phyloP scores from a whole-genome alignment of 2,329 filamentous ascomycete species.

The Neurospora sp. region DNA sequence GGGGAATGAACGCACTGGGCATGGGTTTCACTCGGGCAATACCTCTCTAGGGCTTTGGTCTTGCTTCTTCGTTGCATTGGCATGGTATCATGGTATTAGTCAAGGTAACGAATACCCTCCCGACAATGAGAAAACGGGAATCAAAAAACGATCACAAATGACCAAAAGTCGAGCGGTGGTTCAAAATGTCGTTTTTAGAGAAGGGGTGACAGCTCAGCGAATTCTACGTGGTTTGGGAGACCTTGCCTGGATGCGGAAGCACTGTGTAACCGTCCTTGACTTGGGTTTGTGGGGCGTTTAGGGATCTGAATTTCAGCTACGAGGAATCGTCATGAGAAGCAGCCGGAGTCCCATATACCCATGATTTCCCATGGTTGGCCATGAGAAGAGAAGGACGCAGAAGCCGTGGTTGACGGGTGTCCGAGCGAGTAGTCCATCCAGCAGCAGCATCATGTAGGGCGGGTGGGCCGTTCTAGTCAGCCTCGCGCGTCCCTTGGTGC shows the following conservation, averaged over 20 bases:
- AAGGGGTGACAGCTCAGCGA: slow-evolving; percentile 13
- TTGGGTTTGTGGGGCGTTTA: neutral
- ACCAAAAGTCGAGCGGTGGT: slow-evolving; percentile 7
- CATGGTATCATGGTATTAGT: slow-evolving; percentile 33
- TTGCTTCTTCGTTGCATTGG: slow-evolving; percentile 39
- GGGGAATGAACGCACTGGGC: slow-evolving; percentile 32
- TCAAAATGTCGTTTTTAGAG: neutral
- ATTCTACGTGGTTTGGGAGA: slow-evolving; percentile 5
- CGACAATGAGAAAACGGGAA: slow-evolving; percentile 26
- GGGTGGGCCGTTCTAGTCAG: neutral
- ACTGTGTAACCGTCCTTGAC: neutral
- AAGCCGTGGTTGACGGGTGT: neutral
- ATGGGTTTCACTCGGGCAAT: slow-evolving; percentile 27
- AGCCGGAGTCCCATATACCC: neutral
- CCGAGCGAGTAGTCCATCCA: neutral
- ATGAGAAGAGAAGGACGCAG: neutral
- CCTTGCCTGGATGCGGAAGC: neutral
- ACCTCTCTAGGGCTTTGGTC: slow-evolving; percentile 36
- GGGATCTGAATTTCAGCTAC: neutral
- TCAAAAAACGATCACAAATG: slow-evolving; percentile 22
- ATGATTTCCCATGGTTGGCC: neutral
- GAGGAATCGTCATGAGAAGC: neutral
- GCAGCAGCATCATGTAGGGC: neutral
- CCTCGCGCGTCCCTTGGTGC: neutral
- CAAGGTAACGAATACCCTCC: slow-evolving; percentile 24